Evolutionary conservation across 2,329 filamentous ascomycete species (phyloP).

Genomic region (Neurospora crassa): DNA sequence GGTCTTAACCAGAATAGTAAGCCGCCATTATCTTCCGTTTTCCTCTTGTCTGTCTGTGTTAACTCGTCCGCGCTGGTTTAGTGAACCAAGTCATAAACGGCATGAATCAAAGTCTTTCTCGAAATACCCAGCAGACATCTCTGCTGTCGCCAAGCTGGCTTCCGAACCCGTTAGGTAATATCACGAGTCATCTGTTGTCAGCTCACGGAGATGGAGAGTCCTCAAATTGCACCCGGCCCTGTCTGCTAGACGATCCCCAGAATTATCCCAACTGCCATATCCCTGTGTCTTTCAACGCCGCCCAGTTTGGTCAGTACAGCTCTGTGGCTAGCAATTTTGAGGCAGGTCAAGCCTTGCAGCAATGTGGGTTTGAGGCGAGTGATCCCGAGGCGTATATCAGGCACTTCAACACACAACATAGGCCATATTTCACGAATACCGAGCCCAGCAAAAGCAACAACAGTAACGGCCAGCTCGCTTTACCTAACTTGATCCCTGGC

Average conservation of each 20-base stretch:
- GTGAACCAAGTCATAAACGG: constrained; percentile 8
- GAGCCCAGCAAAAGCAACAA: constrained; percentile 2
- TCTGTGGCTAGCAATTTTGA: constrained; percentile 8
- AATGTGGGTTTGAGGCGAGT: constrained; percentile 17
- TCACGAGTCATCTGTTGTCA: constrained; percentile 16
- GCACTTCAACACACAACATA: constrained; percentile 20
- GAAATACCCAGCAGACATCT: constrained; percentile 7
- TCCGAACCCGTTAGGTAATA: constrained; percentile 9
- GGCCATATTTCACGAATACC: constrained; percentile 11
- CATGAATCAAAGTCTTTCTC: constrained; percentile 9
- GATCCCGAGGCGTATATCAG: constrained; percentile 17
- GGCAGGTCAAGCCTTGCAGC: constrained; percentile 11
- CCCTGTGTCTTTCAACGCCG: constrained; percentile 10
- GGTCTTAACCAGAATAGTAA: constrained; percentile 8
- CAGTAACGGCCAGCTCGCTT: constrained; percentile 2
- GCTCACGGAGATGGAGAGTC: constrained; percentile 15
- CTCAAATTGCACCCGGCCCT: constrained; percentile 16
- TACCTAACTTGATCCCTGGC: neutral
- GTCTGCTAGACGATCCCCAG: constrained; percentile 16
- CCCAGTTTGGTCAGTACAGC: constrained; percentile 11
- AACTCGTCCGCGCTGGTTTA: constrained; percentile 5
- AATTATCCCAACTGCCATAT: constrained; percentile 17
- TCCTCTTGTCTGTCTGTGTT: neutral
- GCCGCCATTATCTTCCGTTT: neutral
- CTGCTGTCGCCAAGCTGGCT: constrained; percentile 8